phyloP scores from a whole-genome alignment of 2,329 filamentous ascomycete genomes.

The Pyrenochaeta sp. region DNA sequence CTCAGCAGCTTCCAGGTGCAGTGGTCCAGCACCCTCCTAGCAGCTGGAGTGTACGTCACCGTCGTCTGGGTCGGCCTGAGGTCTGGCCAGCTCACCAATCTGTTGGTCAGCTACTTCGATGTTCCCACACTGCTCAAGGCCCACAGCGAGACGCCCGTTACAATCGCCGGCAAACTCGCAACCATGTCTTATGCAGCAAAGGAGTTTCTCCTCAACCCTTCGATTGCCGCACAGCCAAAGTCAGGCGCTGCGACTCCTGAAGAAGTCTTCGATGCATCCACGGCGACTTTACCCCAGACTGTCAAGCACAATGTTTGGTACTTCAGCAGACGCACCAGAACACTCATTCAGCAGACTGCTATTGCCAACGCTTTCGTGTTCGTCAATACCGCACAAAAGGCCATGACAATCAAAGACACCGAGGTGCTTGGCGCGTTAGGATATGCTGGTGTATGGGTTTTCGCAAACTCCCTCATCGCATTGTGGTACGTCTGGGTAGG shows the following conservation, averaged over 20 bases:
- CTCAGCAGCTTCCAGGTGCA: constrained; percentile 46
- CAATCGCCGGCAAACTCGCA: constrained; percentile 62
- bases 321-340: constrained; percentile 70
- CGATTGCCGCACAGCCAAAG: constrained; percentile 63
- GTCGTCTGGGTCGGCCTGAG: constrained; percentile 72
- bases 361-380: constrained; percentile 56
- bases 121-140: constrained; percentile 73
- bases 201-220: constrained; percentile 78
- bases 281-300: constrained; percentile 72
- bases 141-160: constrained; percentile 64
- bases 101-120: constrained; percentile 77
- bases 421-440: constrained; percentile 72
- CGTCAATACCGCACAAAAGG: constrained; percentile 68
- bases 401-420: constrained; percentile 73
- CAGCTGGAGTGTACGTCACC: constrained; percentile 77
- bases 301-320: constrained; percentile 77
- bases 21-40: constrained; percentile 70
- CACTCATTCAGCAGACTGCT: constrained; percentile 63
- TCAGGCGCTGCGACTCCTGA: constrained; percentile 56
- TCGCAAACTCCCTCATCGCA: constrained; percentile 68
- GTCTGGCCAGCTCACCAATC: constrained; percentile 70
- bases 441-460: constrained; percentile 79
- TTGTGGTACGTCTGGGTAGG: constrained; percentile 61
- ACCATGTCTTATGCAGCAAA: constrained; percentile 75
- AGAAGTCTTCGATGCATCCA: constrained; percentile 68